Evolutionary conservation across 2,329 filamentous ascomycete genomes (phyloP).

Genomic region (Cladosporium sp.): DNA sequence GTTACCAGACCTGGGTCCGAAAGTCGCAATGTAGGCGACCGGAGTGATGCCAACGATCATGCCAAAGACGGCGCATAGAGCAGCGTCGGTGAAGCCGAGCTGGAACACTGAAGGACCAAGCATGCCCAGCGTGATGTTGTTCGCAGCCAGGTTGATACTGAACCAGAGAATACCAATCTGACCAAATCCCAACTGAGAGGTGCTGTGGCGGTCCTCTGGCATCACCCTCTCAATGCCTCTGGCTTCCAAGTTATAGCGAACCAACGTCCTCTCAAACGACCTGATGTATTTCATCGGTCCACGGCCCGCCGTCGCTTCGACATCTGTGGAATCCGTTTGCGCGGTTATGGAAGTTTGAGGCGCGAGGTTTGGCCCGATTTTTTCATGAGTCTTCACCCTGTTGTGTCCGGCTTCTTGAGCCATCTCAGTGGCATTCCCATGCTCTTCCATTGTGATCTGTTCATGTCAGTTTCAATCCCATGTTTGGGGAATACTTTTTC

Average conservation of each 20-base stretch:
- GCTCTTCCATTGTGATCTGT: conserved; percentile 29
- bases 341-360: background rate
- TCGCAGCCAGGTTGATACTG: conserved; percentile 58
- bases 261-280: conserved; percentile 38
- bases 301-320: background rate
- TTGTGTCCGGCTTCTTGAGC: background rate
- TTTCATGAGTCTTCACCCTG: background rate
- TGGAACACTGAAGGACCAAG: conserved; percentile 56
- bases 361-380: conserved; percentile 8
- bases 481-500: background rate
- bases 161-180: conserved; percentile 59
- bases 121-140: conserved; percentile 63
- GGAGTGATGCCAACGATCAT: conserved; percentile 51
- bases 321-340: conserved; percentile 1
- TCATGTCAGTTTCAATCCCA: conserved; percentile 29
- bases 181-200: conserved; percentile 49
- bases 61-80: conserved; percentile 55
- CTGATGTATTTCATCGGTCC: conserved; percentile 13
- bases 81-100: conserved; percentile 55
- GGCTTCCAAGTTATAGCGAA: conserved; percentile 54
- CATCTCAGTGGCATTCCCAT: conserved; percentile 1
- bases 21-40: conserved; percentile 58
- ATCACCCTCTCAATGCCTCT: conserved; percentile 58
- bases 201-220: conserved; percentile 50
- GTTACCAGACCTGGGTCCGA: conserved; percentile 58